Percentiles rank a stretch among this genome's conserved stretches.
These are phyloP conservation scores for Sparassis latifolia DNA, from an alignment of 1,284 basidiomycete species.

Conservation along the genomic window DNA sequence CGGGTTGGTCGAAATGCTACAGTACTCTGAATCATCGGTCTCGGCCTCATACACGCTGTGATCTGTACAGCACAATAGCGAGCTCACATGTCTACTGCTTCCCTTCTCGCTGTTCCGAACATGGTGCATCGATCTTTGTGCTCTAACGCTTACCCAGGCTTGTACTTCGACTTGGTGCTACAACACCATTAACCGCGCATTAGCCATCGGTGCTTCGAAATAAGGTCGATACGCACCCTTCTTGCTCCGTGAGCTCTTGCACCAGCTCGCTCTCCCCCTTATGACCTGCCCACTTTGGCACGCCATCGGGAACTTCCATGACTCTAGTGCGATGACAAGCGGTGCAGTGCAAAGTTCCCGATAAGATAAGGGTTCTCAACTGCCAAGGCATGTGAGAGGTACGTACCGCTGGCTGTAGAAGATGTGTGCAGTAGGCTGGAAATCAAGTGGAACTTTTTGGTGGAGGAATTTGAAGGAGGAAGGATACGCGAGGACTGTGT, in stretches of 20 bases:
- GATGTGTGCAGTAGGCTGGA: conserved; percentile 27
- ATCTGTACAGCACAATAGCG: too few species aligned
- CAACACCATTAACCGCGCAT: too few species aligned
- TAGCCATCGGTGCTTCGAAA: too few species aligned
- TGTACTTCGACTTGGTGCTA: too few species aligned
- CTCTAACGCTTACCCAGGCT: too few species aligned
- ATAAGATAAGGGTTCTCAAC: neutral
- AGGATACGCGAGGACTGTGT: conserved; percentile 28
- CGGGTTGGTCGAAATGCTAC: too few species aligned
- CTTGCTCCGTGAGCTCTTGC: conserved; percentile 18
- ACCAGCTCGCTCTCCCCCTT: conserved; percentile 25
- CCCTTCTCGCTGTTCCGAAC: too few species aligned
- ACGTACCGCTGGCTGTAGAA: conserved; percentile 25
- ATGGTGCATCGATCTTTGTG: too few species aligned
- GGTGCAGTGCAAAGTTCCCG: too few species aligned
- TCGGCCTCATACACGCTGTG: too few species aligned
- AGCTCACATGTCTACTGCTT: too few species aligned
- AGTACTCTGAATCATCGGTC: too few species aligned
- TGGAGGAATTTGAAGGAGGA: conserved; percentile 24
- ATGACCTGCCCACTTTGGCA: conserved; percentile 28
- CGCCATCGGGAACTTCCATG: conserved; percentile 26
- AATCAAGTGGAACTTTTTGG: conserved; percentile 22
- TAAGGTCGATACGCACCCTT: conserved; percentile 13
- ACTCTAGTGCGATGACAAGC: conserved; percentile 10
- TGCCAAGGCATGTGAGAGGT: neutral